Evolutionary conservation across 257 asterid genomes (phyloP).

Genomic region (Verbena officinalis): DNA sequence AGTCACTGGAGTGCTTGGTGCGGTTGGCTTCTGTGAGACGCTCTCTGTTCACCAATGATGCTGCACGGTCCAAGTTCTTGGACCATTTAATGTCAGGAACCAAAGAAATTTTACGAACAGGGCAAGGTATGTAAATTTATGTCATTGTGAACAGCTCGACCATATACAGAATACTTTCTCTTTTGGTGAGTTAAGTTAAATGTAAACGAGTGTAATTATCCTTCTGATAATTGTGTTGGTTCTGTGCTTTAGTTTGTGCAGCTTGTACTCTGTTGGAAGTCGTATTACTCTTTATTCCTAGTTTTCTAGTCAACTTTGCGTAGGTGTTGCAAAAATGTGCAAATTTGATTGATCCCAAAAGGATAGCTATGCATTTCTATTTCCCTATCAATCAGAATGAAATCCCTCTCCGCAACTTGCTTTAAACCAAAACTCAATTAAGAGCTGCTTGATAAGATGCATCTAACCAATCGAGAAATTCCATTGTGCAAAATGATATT

Average conservation of each 20-base stretch:
- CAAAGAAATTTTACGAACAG: constrained; percentile 84
- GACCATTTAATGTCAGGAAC: constrained; percentile 96
- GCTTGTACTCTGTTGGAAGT: constrained; percentile 10
- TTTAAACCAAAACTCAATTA: neutral
- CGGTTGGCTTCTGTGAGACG: constrained; percentile 95
- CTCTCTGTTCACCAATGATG: constrained; percentile 86
- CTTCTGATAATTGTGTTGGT: constrained; percentile 18
- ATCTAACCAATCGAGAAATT: neutral
- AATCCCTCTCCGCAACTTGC: neutral
- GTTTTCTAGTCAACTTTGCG: neutral
- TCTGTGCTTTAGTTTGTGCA: constrained; percentile 9
- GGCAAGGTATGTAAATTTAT: constrained; percentile 63
- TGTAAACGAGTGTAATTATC: neutral
- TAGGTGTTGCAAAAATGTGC: constrained; percentile 6
- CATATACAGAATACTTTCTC: constrained; percentile 3
- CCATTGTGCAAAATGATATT: neutral
- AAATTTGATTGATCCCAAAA: neutral
- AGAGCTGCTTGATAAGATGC: neutral
- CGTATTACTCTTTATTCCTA: constrained; percentile 7
- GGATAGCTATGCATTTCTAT: neutral
- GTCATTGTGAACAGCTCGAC: constrained; percentile 26
- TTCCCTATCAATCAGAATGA: neutral
- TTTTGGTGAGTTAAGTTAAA: constrained; percentile 20
- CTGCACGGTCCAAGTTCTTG: constrained; percentile 83
- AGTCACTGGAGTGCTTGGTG: constrained; percentile 97